Evolutionary conservation across 768 basidiomycete species (phyloP), one percentile per base, ranked within the genome.

Genomic region (Coprinellus aureogranulatus): DNA sequence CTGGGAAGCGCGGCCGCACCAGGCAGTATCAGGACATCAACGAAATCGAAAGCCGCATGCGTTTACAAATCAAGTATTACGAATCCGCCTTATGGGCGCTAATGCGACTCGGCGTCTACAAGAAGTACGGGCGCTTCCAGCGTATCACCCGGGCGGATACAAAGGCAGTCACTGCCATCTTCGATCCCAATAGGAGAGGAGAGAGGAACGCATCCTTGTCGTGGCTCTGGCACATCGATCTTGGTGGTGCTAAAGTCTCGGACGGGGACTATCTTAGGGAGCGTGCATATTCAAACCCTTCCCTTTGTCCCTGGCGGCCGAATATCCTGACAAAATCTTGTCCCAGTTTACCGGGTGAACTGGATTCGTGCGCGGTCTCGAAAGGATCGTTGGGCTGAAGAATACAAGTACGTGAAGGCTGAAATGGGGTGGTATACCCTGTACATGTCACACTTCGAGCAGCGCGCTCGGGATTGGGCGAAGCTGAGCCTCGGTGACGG

Each of bases 151-250:
- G 47, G 5, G 25, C 4, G 23, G 31, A 57, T 27, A 49, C 47
- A 30, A 49, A 40, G 31, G 55, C 55, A n/a, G 37, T 57, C 2
- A 57, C 55, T 6, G 39, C 34, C 2, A 31, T 57, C n/a, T 57
- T 49, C 23, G 28, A 50, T 18, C 46, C 47, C 2, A 57, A 57
- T 25, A 23, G 18, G 9, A 23, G 22, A 5, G 54, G 45, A 10
- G 22, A 44, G 14, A 25, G 53, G 16, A 46, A 42, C 10, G 31
- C 25, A 4, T 3, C 4, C 10, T 22, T 54, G n/a, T 45, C 53
- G 9, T 54, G 53, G 53, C 42, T 54, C 23, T 54, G 53, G 53
- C 40, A 23, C 1, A 18, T 45, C 11, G 22, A 44, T 2, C 23
- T 42, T 34, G 34, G 14, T 6, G 34, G 34, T 4, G 45, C 12